Conservation (phyloP, 2,329 filamentous ascomycete species). For the Macrophomina tecta region DNA sequence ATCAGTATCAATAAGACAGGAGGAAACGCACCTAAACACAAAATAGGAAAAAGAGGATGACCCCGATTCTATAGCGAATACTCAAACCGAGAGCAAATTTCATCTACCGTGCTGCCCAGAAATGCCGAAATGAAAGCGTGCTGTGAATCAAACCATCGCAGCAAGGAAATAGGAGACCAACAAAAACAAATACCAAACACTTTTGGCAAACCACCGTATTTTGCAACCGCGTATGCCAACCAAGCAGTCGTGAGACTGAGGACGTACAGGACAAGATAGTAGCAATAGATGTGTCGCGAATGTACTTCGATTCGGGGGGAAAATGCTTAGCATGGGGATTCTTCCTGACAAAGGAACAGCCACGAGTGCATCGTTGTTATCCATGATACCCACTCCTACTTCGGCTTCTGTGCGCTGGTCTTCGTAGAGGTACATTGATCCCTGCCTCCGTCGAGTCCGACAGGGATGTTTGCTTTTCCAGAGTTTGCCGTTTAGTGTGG, state of each 20-base stretch:
- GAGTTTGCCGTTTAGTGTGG: background rate
- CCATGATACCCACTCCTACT: background rate
- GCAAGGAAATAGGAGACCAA: background rate
- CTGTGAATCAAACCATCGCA: background rate
- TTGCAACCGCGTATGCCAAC: background rate
- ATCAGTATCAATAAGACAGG: background rate
- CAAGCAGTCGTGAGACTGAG: background rate
- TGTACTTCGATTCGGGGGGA: too few species aligned
- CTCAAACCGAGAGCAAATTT: background rate
- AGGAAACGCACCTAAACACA: background rate
- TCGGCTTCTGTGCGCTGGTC: background rate
- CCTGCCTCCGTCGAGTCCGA: background rate
- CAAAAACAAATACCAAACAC: background rate
- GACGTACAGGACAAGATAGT: background rate
- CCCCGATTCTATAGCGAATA: background rate
- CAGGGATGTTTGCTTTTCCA: background rate
- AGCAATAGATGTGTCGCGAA: background rate
- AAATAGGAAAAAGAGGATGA: background rate
- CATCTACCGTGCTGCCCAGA: background rate
- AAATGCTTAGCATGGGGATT: too few species aligned
- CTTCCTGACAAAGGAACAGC: background rate
- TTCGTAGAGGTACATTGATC: background rate
- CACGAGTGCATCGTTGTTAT: background rate
- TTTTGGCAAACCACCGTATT: background rate
- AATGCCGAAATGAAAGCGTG: constrained; percentile 4